phyloP scores from a whole-genome alignment of 1,284 basidiomycete genomes.

The Cutaneotrichosporon spelunceum region DNA sequence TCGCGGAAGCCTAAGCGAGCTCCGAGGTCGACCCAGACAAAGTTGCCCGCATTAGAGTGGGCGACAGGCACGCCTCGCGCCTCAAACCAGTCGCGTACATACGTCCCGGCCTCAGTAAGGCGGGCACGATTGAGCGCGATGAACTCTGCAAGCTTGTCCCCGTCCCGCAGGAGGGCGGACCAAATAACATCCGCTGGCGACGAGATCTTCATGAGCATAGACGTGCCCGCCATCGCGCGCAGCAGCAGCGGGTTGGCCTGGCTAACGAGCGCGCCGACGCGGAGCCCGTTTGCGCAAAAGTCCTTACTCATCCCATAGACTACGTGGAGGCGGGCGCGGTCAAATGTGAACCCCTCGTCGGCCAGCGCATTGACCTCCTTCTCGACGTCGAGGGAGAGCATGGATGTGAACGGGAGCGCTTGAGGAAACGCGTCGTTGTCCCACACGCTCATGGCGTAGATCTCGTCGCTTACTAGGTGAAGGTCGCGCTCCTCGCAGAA shows the following conservation, averaged over 20 bases:
- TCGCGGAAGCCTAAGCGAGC: slow-evolving; percentile 36
- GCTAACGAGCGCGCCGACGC: slow-evolving; percentile 50
- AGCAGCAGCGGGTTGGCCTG: slow-evolving; percentile 51
- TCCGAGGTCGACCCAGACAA: slow-evolving; percentile 48
- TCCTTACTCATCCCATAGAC: slow-evolving; percentile 53
- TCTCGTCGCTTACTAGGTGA: slow-evolving; percentile 53
- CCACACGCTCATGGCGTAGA: slow-evolving; percentile 53
- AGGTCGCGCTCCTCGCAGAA: slow-evolving; percentile 53
- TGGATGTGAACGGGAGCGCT: slow-evolving; percentile 48
- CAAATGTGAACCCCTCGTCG: slow-evolving; percentile 35
- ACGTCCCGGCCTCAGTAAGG: slow-evolving; percentile 42
- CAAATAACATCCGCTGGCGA: slow-evolving; percentile 48
- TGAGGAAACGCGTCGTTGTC: slow-evolving; percentile 36
- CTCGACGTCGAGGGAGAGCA: slow-evolving; percentile 50
- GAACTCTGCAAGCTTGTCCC: slow-evolving; percentile 32
- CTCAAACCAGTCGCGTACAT: slow-evolving; percentile 44
- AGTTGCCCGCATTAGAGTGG: slow-evolving; percentile 47
- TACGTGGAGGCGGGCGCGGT: slow-evolving; percentile 49
- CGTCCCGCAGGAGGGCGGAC: slow-evolving; percentile 37
- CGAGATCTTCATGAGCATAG: slow-evolving; percentile 49
- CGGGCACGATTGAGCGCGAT: slow-evolving; percentile 38
- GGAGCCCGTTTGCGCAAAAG: slow-evolving; percentile 54
- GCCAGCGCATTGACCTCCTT: slow-evolving; percentile 35
- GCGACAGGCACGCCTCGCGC: slow-evolving; percentile 42
- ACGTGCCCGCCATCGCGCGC: slow-evolving; percentile 47